A percentile compares a stretch with the other conserved stretches of the same genome.
These are phyloP conservation scores for Setomelanomma holmii DNA, from an alignment of 2,329 filamentous ascomycete genomes.

Conservation along the genomic window DNA sequence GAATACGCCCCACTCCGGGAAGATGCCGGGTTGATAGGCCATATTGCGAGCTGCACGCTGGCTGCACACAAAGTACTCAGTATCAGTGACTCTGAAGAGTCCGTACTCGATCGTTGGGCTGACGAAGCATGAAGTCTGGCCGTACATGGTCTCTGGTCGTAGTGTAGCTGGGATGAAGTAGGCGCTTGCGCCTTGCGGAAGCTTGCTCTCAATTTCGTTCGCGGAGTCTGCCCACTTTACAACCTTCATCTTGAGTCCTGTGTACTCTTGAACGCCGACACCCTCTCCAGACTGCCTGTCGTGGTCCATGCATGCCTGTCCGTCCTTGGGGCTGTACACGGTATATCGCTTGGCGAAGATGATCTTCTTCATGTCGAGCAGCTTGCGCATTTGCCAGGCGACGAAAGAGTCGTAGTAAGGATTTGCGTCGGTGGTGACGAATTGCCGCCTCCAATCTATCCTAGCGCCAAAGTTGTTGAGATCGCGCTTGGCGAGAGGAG, in stretches of 20 bases:
- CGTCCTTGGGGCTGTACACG: conserved; percentile 86
- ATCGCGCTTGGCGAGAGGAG: conserved; percentile 78
- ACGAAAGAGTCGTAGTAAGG: conserved; percentile 97
- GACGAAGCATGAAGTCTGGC: conserved; percentile 95
- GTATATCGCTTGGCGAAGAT: conserved; percentile 94
- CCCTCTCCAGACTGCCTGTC: conserved; percentile 83
- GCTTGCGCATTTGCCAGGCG: conserved; percentile 94
- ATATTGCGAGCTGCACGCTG: conserved; percentile 90
- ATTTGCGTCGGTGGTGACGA: conserved; percentile 96
- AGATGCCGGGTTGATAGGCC: conserved; percentile 84
- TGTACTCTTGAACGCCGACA: conserved; percentile 88
- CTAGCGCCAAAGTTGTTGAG: conserved; percentile 83
- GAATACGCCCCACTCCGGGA: conserved; percentile 76
- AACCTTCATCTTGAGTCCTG: conserved; percentile 87
- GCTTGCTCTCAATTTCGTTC: conserved; percentile 73
- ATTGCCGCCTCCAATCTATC: conserved; percentile 91
- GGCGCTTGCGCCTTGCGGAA: conserved; percentile 79
- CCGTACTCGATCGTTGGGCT: conserved; percentile 90
- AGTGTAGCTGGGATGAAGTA: conserved; percentile 93
- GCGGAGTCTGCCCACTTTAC: conserved; percentile 86
- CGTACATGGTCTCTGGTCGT: conserved; percentile 98
- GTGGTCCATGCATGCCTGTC: conserved; percentile 87
- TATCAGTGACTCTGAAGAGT: conserved; percentile 73
- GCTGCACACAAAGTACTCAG: conserved; percentile 83
- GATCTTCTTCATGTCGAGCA: conserved; percentile 90